Evolutionary conservation across 2,329 filamentous ascomycete genomes (phyloP), one percentile per base, ranked within the genome.

Genomic region (Delphinella strobiligena): DNA sequence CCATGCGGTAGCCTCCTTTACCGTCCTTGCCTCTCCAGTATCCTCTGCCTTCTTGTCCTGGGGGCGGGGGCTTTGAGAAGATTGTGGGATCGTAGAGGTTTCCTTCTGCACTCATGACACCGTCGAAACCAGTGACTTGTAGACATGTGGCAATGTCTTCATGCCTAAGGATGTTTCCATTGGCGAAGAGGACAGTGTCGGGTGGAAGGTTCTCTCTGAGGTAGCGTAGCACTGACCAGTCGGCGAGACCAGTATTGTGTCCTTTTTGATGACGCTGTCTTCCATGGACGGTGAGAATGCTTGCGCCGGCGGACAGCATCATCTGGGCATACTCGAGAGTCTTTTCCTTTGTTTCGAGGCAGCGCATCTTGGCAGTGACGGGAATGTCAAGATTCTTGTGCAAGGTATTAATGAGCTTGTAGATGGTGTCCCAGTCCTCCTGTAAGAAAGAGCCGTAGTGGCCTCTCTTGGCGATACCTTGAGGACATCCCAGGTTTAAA

Each of bases 381-480:
- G 91, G 91, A 0, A 98, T 67, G 2, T 80, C 63, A 3, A 98
- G 70, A 41, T 86, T 74, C 31, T 72, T 72, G 55, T 95, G 84
- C 34, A 96, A 66, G n/a, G 67, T 85, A 51, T 80, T 80, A 54
- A 98, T 85, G 54, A 98, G 68, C n/a, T 69, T 69, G 54, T 80
- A 81, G 42, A 98, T 82, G 40, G 93, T 66, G 16, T 79, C 75
- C 67, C 86, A 87, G 53, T 96, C 82, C 58, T 98, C 91, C 61
- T 98, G 91, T 49, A 98, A 61, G 54, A 96, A 98, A 1, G 89
- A 82, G 16, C 91, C 91, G 54, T 98, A 98, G 57, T 84, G 80
- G 7, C 91, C 91, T 57, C 82, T 83, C 57, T 77, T 76, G 24
- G 91, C 91, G 49, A 98, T 98, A 1, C 89, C 89, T 57, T 98